Conservation (phyloP, 2,329 filamentous ascomycete species). For the Colletotrichum neosansevieriae region DNA sequence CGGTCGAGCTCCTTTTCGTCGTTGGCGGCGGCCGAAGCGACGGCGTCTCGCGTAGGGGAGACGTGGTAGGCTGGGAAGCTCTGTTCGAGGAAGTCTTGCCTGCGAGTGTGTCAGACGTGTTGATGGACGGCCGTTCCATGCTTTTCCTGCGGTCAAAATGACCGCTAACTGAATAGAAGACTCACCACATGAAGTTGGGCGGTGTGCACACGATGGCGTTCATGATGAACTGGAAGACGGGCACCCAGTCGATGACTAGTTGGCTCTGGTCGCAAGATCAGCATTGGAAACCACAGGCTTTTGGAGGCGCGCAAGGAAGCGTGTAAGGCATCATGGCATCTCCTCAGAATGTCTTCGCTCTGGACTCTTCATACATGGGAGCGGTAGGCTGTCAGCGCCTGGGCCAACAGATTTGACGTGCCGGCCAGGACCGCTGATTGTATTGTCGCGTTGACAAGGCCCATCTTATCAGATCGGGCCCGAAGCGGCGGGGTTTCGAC, state of each 20-base stretch:
- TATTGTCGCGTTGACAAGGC: conserved; percentile 65
- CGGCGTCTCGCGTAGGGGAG: conserved; percentile 54
- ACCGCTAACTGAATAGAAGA: conserved; percentile 14
- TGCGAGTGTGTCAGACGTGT: conserved; percentile 46
- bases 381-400: conserved; percentile 74
- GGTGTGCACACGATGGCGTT: conserved; percentile 81
- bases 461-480: conserved; percentile 41
- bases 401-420: conserved; percentile 79
- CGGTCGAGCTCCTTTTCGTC: conserved; percentile 56
- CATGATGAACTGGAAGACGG: conserved; percentile 81
- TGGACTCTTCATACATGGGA: conserved; percentile 60
- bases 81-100: conserved; percentile 82
- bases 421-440: conserved; percentile 75
- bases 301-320: not conserved
- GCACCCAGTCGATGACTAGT: conserved; percentile 72
- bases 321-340: not conserved
- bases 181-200: conserved; percentile 85
- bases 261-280: conserved; percentile 58
- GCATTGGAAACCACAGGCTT: not conserved
- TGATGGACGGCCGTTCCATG: not conserved
- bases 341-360: not conserved
- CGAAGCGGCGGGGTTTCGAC: not conserved
- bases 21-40: conserved; percentile 53
- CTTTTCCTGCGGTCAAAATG: too few species aligned
- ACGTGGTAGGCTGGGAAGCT: conserved; percentile 75